A percentile compares a stretch with the other conserved stretches of the same genome.
These are phyloP conservation scores for Russula brevipes DNA, from an alignment of 768 basidiomycete genomes.

Conservation along the genomic window DNA sequence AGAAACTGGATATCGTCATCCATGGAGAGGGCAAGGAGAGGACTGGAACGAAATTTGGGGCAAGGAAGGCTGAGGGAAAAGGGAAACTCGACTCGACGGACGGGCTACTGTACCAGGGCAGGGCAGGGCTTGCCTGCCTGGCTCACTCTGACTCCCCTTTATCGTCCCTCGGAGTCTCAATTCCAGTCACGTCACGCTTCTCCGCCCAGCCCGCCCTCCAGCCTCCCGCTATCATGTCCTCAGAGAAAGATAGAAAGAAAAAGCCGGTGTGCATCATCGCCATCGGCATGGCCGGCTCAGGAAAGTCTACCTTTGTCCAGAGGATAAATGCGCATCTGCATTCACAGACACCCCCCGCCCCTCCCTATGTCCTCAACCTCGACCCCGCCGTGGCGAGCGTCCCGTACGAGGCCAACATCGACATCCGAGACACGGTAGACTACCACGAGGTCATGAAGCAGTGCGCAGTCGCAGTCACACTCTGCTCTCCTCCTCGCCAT, in stretches of 20 bases:
- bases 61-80: neutral
- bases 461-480: constrained; percentile 50
- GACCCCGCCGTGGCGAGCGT: constrained; percentile 92
- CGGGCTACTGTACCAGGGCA: neutral
- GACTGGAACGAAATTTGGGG: neutral
- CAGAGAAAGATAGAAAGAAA: constrained; percentile 37
- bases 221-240: neutral
- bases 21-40: neutral
- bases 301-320: constrained; percentile 97
- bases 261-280: constrained; percentile 75
- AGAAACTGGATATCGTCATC: constrained; percentile 24
- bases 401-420: constrained; percentile 95
- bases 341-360: constrained; percentile 51
- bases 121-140: neutral
- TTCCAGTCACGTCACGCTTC: constrained; percentile 3
- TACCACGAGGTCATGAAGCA: constrained; percentile 99
- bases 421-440: constrained; percentile 95
- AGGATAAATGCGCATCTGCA: constrained; percentile 91
- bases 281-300: constrained; percentile 95
- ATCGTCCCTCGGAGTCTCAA: constrained; percentile 21
- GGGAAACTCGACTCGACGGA: neutral
- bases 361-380: constrained; percentile 94
- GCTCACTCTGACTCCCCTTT: constrained; percentile 11
- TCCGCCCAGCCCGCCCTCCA: neutral
- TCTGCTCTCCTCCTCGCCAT: constrained; percentile 15